phyloP scores from a whole-genome alignment of 768 basidiomycete genomes.

The Strobilomyces dryophilus region DNA sequence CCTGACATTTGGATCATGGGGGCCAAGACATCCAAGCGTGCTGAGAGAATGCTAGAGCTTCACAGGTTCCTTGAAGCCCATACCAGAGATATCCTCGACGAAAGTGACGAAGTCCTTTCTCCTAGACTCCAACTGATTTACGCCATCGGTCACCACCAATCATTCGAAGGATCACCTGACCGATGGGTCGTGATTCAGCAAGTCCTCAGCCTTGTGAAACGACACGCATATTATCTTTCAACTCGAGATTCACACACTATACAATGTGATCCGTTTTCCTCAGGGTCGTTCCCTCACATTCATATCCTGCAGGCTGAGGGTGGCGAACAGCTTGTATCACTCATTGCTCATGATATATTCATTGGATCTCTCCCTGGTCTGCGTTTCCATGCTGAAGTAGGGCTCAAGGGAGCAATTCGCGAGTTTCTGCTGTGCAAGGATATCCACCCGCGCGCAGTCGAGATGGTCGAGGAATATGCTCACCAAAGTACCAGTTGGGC shows the following conservation, averaged over 20 bases:
- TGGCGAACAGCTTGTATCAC: neutral
- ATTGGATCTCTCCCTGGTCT: neutral
- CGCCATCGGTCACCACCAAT: neutral
- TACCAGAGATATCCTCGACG: neutral
- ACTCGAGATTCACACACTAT: neutral
- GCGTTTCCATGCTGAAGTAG: neutral
- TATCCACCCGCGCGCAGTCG: neutral
- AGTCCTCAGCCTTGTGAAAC: neutral
- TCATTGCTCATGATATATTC: neutral
- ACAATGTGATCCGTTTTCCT: neutral
- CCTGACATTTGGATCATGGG: too few relatives aligned
- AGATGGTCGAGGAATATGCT: neutral
- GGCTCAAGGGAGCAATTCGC: neutral
- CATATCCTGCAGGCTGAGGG: neutral
- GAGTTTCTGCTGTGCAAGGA: neutral
- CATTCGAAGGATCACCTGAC: neutral
- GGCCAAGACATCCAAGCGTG: too few relatives aligned
- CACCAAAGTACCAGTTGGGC: neutral
- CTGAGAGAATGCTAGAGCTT: neutral
- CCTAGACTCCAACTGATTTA: neutral
- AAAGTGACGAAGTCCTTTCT: neutral
- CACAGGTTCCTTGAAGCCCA: neutral
- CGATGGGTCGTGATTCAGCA: neutral
- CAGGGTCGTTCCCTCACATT: neutral
- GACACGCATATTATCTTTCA: neutral